Percentiles rank a stretch among this genome's conserved stretches.
Conservation (phyloP, 345 rosid genomes). For the Pistacia integerrima region DNA sequence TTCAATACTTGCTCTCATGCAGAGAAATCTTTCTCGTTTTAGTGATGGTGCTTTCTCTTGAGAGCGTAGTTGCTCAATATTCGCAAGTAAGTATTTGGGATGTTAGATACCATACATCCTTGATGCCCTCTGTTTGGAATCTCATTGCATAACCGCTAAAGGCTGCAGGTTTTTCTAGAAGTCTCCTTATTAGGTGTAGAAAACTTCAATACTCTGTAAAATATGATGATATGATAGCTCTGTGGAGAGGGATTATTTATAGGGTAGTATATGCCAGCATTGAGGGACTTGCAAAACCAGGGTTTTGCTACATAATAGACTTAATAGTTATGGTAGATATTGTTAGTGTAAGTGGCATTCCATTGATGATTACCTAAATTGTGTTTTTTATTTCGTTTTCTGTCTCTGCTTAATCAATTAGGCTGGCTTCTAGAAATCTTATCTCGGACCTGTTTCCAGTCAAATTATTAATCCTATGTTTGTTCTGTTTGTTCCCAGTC, state of each 20-base stretch:
- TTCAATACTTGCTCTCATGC: not conserved
- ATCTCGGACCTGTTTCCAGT: not conserved
- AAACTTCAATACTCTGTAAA: not conserved
- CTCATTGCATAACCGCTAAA: not conserved
- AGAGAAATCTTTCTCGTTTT: not conserved
- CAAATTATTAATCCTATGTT: conserved; percentile 15
- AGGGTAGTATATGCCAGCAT: too few relatives aligned
- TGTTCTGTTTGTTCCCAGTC: conserved; percentile 40
- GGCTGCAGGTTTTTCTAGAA: not conserved
- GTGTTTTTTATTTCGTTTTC: not conserved
- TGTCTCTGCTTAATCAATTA: not conserved
- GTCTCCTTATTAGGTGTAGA: not conserved
- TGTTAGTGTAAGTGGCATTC: not conserved
- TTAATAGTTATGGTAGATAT: too few relatives aligned
- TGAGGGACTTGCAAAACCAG: too few relatives aligned
- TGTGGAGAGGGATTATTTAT: too few relatives aligned
- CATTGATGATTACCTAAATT: not conserved
- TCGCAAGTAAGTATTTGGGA: too few relatives aligned
- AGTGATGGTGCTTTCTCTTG: not conserved
- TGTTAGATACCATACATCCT: too few relatives aligned
- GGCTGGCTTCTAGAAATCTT: not conserved
- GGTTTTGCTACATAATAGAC: too few relatives aligned
- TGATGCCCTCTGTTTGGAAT: not conserved
- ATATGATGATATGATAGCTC: too few relatives aligned
- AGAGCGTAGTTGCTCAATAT: not conserved